Base-by-base conservation (phyloP, 352 stramenopile species). In the Globisporangium radiosum region DNA sequence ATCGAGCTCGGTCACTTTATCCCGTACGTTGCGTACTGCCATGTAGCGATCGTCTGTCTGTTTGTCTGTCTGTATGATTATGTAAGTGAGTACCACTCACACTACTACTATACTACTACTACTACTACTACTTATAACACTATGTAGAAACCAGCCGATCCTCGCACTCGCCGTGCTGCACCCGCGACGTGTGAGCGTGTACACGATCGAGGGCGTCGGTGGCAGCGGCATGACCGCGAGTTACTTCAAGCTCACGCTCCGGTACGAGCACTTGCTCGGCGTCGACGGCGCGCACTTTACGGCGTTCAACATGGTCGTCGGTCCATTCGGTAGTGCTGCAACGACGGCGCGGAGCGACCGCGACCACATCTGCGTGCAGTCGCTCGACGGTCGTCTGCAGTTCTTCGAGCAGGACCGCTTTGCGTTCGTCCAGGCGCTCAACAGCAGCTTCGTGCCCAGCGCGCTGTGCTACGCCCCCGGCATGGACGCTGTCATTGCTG, bases 381-480 rank as follows among this genome's bases (percentile, higher is more conserved):
- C 84, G 45, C 80, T 97, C 48, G 90, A 97, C 64, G 87, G 90
- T 0, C 74, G 88, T 5, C 68, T 97, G n/a, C 85, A 96, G 63
- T 90, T 97, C 54, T 97, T 97, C 50, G 88, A 97, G 64, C 90
- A 97, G 59, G 89, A 97, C 50, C 75, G 85, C 2, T 85, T 92
- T 63, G 82, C 87, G 3, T 97, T 97, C 69, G 63, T 92, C 49
- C 71, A 93, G 55, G 74, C 88, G 15, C 68, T 97, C 3, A 89
- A 90, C 56, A 81, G 88, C 54, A 86, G 74, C 52, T 81, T 97
- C 45, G 58, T 96, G 0, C 88, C 90, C 0, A 88, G 88, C 7
- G 69, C 85, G 2, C 60, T 97, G 43, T 90, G 74, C 52, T 97
- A 97, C 60, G 77, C 86, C 0, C 54, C 71, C 10, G 73, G 68